These are phyloP conservation scores for Candida awuae DNA, from an alignment of 805 yeast species.

Conservation along the genomic window DNA sequence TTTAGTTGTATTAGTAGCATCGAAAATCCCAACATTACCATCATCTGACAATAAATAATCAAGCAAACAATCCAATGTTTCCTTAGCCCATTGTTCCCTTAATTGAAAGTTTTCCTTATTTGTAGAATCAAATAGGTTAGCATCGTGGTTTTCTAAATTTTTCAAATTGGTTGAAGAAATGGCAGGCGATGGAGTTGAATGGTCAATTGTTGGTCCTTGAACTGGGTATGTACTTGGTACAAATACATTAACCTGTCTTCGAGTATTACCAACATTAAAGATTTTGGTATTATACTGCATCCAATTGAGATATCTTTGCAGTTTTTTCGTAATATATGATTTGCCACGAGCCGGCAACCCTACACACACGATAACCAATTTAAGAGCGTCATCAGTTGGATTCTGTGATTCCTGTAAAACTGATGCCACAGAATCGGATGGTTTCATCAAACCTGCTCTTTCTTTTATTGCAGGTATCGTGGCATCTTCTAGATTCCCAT, in stretches of 20 bases:
- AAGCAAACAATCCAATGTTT: constrained; percentile 40
- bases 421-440: not conserved
- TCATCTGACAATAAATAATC: constrained; percentile 34
- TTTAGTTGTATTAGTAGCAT: constrained; percentile 50
- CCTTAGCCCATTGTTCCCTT: constrained; percentile 45
- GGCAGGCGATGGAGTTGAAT: constrained; percentile 5
- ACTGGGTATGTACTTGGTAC: constrained; percentile 32
- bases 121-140: constrained; percentile 36
- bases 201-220: constrained; percentile 27
- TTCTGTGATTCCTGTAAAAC: not conserved
- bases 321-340: constrained; percentile 60
- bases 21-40: constrained; percentile 50
- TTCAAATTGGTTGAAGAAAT: not conserved
- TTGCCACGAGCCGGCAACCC: constrained; percentile 78
- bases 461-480: not conserved
- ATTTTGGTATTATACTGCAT: constrained; percentile 55
- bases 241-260: constrained; percentile 45
- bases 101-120: constrained; percentile 35
- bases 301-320: constrained; percentile 52
- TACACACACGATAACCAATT: constrained; percentile 61
- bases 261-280: constrained; percentile 68
- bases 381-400: constrained; percentile 22
- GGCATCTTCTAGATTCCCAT: not conserved
- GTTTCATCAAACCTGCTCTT: not conserved
- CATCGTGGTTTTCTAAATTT: constrained; percentile 23